phyloP scores from a whole-genome alignment of 768 basidiomycete species.

The Collybiopsis confluens region DNA sequence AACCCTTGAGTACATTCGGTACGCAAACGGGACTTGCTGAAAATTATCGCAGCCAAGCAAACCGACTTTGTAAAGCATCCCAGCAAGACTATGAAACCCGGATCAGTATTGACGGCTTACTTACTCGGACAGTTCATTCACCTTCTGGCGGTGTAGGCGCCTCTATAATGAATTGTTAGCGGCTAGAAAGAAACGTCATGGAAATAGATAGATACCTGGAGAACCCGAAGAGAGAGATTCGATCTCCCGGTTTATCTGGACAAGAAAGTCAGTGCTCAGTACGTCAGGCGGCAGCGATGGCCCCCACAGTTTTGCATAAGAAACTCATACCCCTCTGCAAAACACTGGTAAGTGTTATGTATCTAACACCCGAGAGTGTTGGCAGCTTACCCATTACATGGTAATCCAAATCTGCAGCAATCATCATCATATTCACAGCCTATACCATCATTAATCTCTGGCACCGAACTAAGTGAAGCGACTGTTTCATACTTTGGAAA shows the following conservation, averaged over 20 bases:
- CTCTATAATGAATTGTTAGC: constrained; percentile 40
- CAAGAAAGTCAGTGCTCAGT: background rate
- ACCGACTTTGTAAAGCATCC: constrained; percentile 25
- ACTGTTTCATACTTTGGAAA: constrained; percentile 32
- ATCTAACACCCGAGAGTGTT: background rate
- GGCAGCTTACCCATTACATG: constrained; percentile 44
- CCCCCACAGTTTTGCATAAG: constrained; percentile 54
- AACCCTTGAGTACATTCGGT: constrained; percentile 45
- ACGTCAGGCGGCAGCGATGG: background rate
- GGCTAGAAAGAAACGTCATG: no score
- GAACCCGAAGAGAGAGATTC: constrained; percentile 12
- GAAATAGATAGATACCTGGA: no score
- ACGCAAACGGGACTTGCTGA: constrained; percentile 54
- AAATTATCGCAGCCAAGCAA: constrained; percentile 24
- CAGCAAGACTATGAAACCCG: constrained; percentile 15
- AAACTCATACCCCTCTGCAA: constrained; percentile 49
- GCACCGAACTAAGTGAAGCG: background rate
- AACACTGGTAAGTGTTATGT: constrained; percentile 4
- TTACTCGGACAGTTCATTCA: constrained; percentile 8
- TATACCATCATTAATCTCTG: constrained; percentile 12
- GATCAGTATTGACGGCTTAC: background rate
- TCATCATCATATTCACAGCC: constrained; percentile 43
- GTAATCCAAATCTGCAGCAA: constrained; percentile 44
- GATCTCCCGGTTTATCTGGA: constrained; percentile 32
- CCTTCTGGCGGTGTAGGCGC: constrained; percentile 64